Conservation (phyloP, 495 filamentous ascomycete genomes). For the Staphylotrichum longicolle region DNA sequence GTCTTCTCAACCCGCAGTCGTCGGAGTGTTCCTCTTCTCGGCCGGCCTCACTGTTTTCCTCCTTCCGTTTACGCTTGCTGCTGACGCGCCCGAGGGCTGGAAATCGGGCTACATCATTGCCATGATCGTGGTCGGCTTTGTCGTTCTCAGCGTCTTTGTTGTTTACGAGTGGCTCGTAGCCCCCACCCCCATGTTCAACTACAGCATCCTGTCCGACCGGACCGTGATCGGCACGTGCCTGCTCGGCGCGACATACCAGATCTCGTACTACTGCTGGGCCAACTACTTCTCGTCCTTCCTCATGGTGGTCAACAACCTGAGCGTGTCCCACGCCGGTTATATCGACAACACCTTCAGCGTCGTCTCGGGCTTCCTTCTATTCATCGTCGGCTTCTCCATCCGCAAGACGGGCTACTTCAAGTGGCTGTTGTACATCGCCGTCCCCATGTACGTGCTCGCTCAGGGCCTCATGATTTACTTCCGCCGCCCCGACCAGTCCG, state of each 20-base stretch:
- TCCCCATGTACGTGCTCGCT: conserved; percentile 59
- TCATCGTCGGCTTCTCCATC: conserved; percentile 59
- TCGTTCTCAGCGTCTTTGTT: conserved; percentile 53
- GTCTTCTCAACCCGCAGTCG: neutral
- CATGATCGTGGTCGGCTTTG: conserved; percentile 56
- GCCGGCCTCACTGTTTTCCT: conserved; percentile 60
- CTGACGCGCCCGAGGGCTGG: conserved; percentile 48
- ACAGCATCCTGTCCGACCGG: conserved; percentile 54
- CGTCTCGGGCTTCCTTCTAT: conserved; percentile 52
- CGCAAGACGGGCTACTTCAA: conserved; percentile 59
- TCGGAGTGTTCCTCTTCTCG: conserved; percentile 54
- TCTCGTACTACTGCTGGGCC: conserved; percentile 60
- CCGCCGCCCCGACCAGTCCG: conserved; percentile 51
- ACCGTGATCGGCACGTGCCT: conserved; percentile 59
- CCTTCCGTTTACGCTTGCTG: conserved; percentile 56
- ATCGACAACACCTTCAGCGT: conserved; percentile 48
- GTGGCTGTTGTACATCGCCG: conserved; percentile 52
- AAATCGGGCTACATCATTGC: conserved; percentile 52
- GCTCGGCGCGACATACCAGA: conserved; percentile 49
- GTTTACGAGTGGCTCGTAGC: conserved; percentile 55
- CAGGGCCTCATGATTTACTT: conserved; percentile 73
- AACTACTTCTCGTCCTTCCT: conserved; percentile 58
- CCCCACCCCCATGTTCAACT: conserved; percentile 55
- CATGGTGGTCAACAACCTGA: conserved; percentile 56
- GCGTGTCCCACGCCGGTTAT: conserved; percentile 48